A percentile compares a stretch with the other conserved stretches of the same genome.
phyloP scores from a whole-genome alignment of 352 stramenopile genomes.

The Globisporangium nunn region DNA sequence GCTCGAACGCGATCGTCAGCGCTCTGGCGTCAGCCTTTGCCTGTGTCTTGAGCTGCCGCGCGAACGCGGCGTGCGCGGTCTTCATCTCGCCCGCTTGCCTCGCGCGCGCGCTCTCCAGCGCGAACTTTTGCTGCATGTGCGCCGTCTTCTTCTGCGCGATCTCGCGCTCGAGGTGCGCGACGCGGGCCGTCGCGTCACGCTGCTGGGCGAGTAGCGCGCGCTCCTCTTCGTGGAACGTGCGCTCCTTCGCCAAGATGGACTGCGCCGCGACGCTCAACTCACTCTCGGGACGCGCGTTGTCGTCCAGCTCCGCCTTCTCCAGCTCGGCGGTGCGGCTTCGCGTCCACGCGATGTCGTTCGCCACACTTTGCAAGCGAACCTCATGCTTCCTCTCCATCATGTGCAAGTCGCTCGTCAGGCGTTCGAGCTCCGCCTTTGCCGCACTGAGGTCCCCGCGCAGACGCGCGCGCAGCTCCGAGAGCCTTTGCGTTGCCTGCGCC shows the following conservation, averaged over 20 bases:
- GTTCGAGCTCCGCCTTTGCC: conserved; percentile 40
- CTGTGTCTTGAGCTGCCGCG: conserved; percentile 46
- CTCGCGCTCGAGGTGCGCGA: conserved; percentile 49
- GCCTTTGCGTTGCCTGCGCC: conserved; percentile 35
- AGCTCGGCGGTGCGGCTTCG: conserved; percentile 41
- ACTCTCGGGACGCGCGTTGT: conserved; percentile 24
- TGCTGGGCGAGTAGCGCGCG: conserved; percentile 44
- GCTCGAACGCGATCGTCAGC: conserved; percentile 40
- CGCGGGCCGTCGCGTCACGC: conserved; percentile 44
- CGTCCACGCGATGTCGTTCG: conserved; percentile 46
- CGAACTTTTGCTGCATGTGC: conserved; percentile 49
- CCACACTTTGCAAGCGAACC: conserved; percentile 35
- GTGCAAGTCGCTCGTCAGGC: conserved; percentile 31
- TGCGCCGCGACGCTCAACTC: conserved; percentile 11
- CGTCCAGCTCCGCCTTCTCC: conserved; percentile 24
- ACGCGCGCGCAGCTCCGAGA: conserved; percentile 36
- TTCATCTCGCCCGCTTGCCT: conserved; percentile 29
- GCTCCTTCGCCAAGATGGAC: conserved; percentile 34
- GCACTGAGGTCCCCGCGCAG: conserved; percentile 37
- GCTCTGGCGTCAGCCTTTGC: conserved; percentile 38
- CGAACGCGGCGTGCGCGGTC: conserved; percentile 37
- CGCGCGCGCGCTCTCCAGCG: conserved; percentile 31
- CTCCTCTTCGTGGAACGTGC: conserved; percentile 48
- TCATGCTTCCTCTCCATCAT: conserved; percentile 61
- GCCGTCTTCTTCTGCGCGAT: conserved; percentile 52